Percentiles rank a stretch among this genome's conserved stretches.
Evolutionary conservation across 2,329 filamentous ascomycete genomes (phyloP).

Genomic region (Scedosporium aurantiacum): DNA sequence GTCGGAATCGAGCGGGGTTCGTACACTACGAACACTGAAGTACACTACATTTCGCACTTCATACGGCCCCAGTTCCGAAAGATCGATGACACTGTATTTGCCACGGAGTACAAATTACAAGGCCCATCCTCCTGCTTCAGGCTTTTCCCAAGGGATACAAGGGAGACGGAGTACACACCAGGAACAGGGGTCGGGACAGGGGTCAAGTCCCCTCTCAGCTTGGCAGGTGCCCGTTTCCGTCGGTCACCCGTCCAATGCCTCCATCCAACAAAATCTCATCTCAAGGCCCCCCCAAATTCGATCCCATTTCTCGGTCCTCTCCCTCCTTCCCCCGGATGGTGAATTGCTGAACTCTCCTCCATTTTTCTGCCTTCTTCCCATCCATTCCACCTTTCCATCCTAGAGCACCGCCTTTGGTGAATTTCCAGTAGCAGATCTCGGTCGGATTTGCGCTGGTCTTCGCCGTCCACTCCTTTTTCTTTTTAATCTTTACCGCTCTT

Average conservation of each 20-base stretch:
- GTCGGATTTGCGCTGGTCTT: constrained; percentile 36
- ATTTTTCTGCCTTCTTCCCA: constrained; percentile 12
- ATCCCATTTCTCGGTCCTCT: constrained; percentile 12
- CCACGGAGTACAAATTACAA: neutral
- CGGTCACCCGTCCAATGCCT: constrained; percentile 3
- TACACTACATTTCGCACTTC: too few relatives aligned
- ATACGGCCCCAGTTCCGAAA: too few relatives aligned
- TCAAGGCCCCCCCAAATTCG: neutral
- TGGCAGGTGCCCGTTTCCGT: constrained; percentile 6
- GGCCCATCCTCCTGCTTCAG: neutral
- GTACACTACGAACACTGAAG: too few relatives aligned
- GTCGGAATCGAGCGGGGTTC: neutral
- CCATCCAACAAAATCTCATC: constrained; percentile 4
- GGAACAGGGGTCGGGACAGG: neutral
- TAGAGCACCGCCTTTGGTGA: constrained; percentile 4
- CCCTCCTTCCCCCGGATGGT: constrained; percentile 14
- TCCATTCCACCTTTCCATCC: constrained; percentile 10
- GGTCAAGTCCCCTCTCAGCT: neutral
- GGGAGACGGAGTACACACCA: neutral
- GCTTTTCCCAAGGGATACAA: neutral
- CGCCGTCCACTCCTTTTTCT: constrained; percentile 18
- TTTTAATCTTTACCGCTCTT: constrained; percentile 11
- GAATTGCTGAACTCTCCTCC: constrained; percentile 20
- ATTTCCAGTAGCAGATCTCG: constrained; percentile 34
- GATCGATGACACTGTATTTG: neutral